Conservation (phyloP, 2,329 filamentous ascomycete species). For the Nothopassalora personata region DNA sequence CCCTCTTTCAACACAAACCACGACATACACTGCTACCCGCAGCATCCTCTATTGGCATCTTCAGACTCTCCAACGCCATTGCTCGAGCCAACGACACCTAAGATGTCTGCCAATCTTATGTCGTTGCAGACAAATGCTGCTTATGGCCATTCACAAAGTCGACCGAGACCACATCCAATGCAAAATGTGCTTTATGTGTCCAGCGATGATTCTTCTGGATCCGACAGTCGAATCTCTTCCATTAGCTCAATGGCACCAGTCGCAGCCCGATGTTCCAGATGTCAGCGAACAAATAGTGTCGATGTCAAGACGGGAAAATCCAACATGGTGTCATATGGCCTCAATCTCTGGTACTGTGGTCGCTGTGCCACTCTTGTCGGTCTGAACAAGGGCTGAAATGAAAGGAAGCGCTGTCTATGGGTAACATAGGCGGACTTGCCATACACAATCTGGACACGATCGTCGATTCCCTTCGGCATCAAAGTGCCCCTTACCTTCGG, state of each 20-base stretch:
- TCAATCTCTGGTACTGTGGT: conserved; percentile 36
- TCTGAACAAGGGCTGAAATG: conserved; percentile 27
- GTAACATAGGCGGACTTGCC: not conserved
- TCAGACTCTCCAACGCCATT: not conserved
- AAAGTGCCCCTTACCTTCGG: too few relatives aligned
- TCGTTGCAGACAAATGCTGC: conserved; percentile 32
- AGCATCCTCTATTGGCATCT: conserved; percentile 23
- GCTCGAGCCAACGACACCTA: conserved; percentile 4
- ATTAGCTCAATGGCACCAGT: conserved; percentile 19
- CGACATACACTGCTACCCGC: conserved; percentile 4
- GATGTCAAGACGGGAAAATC: conserved; percentile 31
- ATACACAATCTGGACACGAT: too few relatives aligned
- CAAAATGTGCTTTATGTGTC: conserved; percentile 32
- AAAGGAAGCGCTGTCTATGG: not conserved
- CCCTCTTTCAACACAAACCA: conserved; percentile 8
- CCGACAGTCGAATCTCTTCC: conserved; percentile 19
- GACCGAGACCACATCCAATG: conserved; percentile 30
- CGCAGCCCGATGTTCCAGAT: conserved; percentile 33
- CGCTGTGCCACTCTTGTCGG: conserved; percentile 35
- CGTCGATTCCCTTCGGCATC: too few relatives aligned
- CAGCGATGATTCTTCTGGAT: conserved; percentile 27
- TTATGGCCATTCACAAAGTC: conserved; percentile 17
- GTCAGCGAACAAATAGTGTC: conserved; percentile 32
- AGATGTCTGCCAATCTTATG: conserved; percentile 26
- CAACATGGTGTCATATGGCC: conserved; percentile 35